Percentiles rank a stretch among this genome's conserved stretches.
These are phyloP conservation scores for Neurospora sp. DNA, from an alignment of 495 filamentous ascomycete genomes.

Conservation along the genomic window DNA sequence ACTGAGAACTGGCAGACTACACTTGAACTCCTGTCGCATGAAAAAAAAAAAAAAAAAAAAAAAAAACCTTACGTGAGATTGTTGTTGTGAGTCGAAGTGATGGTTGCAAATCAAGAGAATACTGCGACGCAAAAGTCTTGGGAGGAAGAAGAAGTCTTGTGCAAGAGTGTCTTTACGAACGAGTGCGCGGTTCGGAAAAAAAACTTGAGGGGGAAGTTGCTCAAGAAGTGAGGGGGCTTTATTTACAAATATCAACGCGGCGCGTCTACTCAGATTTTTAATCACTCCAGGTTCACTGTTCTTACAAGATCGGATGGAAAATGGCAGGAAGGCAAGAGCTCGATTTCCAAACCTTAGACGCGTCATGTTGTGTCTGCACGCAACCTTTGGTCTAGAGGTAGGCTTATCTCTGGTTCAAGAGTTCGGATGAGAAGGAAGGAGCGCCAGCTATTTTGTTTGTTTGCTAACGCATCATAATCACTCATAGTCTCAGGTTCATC, in stretches of 20 bases:
- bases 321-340: background rate
- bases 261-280: background rate
- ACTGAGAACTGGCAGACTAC: too few species aligned
- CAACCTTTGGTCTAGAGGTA: background rate
- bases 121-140: background rate
- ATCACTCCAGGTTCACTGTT: background rate
- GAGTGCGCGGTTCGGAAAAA: background rate
- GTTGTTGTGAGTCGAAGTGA: background rate
- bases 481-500: background rate
- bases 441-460: background rate
- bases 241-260: background rate
- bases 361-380: background rate
- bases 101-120: background rate
- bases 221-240: background rate
- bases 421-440: background rate
- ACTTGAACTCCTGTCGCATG: background rate
- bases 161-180: background rate
- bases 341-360: background rate
- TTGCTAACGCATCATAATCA: background rate
- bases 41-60: background rate
- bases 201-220: background rate
- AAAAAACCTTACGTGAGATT: background rate
- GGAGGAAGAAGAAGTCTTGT: background rate
- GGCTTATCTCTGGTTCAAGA: background rate
- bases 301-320: background rate